Evolutionary conservation across 176 grass and related monocot species (phyloP).

Genomic region (Eleusine coracana): DNA sequence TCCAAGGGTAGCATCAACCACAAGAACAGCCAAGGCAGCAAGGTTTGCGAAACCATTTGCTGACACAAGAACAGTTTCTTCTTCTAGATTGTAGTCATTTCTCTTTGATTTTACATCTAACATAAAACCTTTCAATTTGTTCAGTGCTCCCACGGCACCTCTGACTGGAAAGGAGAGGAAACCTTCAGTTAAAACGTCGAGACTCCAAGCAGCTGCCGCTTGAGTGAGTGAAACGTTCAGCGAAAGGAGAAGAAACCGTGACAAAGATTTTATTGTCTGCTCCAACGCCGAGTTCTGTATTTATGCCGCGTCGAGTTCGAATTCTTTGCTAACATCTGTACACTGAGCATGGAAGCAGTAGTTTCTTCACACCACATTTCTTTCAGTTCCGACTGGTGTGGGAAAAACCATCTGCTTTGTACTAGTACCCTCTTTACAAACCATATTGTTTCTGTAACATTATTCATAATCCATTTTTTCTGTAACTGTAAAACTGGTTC

Average conservation of each 20-base stretch:
- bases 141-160: slow-evolving; percentile 15
- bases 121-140: background rate
- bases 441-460: slow-evolving; percentile 30
- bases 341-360: background rate
- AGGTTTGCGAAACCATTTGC: slow-evolving; percentile 29
- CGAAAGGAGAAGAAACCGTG: background rate
- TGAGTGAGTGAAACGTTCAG: background rate
- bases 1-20: background rate
- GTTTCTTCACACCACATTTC: background rate
- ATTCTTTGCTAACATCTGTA: slow-evolving; percentile 18
- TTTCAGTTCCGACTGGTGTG: background rate
- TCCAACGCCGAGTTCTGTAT: slow-evolving; percentile 22
- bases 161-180: slow-evolving; percentile 34
- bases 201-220: slow-evolving; percentile 15
- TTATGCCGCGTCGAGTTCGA: background rate
- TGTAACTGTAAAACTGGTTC: slow-evolving; percentile 21
- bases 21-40: slow-evolving; percentile 37
- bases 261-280: slow-evolving; percentile 54
- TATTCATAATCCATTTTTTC: background rate
- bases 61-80: background rate
- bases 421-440: background rate
- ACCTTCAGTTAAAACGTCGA: slow-evolving; percentile 23
- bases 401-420: slow-evolving; percentile 1
- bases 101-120: background rate
- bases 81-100: background rate